Evolutionary conservation across 495 filamentous ascomycete species (phyloP).

Genomic region (Trichoderma gamsii): DNA sequence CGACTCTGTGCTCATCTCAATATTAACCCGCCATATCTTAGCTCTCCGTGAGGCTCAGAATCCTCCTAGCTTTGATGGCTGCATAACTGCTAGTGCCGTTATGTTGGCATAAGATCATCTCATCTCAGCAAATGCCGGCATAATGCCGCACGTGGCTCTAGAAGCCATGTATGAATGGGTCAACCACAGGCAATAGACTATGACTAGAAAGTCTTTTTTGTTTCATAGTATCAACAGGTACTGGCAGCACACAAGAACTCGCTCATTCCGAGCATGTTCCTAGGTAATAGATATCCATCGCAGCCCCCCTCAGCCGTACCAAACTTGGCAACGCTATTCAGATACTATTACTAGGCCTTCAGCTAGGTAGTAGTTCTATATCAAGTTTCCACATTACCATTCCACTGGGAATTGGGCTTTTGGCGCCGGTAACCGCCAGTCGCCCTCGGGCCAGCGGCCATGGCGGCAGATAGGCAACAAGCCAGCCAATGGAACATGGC

Average conservation of each 20-base stretch:
- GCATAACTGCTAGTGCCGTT: no score
- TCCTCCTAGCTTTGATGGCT: no score
- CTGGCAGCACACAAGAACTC: neutral
- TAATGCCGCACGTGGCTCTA: neutral
- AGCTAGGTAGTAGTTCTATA: neutral
- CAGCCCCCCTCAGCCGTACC: neutral
- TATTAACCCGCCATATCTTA: neutral
- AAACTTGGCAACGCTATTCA: neutral
- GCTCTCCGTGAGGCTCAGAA: no score
- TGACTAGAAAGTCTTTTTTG: neutral
- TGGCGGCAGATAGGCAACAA: neutral
- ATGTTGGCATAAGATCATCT: neutral
- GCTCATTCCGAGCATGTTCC: neutral
- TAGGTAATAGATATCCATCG: neutral
- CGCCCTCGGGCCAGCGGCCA: neutral
- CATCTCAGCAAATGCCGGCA: neutral
- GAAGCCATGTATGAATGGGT: neutral
- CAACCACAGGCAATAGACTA: neutral
- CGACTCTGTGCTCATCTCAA: neutral
- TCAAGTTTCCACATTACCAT: slow-evolving; percentile 1
- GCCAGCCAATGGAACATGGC: neutral
- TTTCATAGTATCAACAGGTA: no score
- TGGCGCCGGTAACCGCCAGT: neutral
- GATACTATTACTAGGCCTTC: neutral
- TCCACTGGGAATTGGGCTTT: neutral